Base-by-base conservation (phyloP, 148 eudicot species). In the Nepenthes mirabilis region DNA sequence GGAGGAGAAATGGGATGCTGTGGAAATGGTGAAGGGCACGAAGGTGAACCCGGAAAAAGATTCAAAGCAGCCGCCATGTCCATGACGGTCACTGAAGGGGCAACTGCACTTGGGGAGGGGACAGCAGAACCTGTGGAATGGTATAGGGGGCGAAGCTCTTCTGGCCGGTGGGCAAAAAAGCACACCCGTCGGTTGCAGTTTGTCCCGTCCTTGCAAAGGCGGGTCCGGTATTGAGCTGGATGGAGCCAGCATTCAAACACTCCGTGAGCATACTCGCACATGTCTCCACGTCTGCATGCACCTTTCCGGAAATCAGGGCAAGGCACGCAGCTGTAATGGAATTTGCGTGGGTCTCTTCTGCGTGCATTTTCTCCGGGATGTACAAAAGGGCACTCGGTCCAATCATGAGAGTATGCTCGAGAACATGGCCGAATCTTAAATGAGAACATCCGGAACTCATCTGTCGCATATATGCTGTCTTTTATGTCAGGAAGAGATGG, bases 331-430 rank as follows among this genome's bases (percentile, higher is more conserved):
- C 91, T 84, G 72, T 88, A 88, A 52, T 88, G 91, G 60, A 69
- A 88, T 68, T 85, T 85, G 60, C 96, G 60, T 4, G 96, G 96
- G 62, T 88, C 96, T 34, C 96, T 62, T 57, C 96, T 70, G 4
- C 96, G 76, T n/a, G 96, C 91, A 62, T 88, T 85, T 54, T 88
- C 95, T 35, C 95, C 95, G 11, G 95, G 95, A 63, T 84, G 95
- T 45, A 80, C 95, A 71, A 88, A 88, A 14, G 95, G 95, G 59
- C 95, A 88, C 73, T 88, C 95, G 2, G 95, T 88, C 95, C 95
- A 88, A 65, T 88, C 95, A 65, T 88, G 95, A 1, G 95, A 84
- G 49, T 88, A 88, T 9, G 95, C 95, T 65, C 91, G 75, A 13
- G 95, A 88, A 72, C 91, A 84, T 54, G 88, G 91, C 40, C 88